phyloP scores from a whole-genome alignment of 2,329 filamentous ascomycete genomes.

The Xylaria sp. region DNA sequence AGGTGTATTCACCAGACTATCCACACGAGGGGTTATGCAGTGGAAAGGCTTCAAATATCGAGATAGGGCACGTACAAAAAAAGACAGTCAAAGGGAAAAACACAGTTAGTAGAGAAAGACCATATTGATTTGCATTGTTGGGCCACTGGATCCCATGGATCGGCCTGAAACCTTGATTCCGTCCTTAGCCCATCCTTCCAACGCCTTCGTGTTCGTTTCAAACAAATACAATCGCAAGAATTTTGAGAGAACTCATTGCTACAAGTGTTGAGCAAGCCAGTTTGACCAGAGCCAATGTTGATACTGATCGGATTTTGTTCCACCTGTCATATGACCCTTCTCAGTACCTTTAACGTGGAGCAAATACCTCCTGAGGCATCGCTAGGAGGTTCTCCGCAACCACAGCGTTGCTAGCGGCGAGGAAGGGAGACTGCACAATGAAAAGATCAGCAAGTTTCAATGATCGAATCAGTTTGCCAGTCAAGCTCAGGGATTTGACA shows the following conservation, averaged over 20 bases:
- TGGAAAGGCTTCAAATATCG: neutral
- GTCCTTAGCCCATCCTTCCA: neutral
- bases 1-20: neutral
- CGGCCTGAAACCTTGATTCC: neutral
- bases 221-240: neutral
- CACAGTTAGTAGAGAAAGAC: neutral
- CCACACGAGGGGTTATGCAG: neutral
- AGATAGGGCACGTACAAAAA: neutral
- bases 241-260: neutral
- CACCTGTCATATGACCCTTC: neutral
- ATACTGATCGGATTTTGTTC: neutral
- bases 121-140: neutral
- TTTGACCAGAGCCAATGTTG: neutral
- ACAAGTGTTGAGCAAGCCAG: neutral
- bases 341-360: slow-evolving; percentile 19
- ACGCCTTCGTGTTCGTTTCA: neutral
- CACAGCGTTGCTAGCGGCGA: slow-evolving; percentile 14
- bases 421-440: slow-evolving; percentile 35
- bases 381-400: slow-evolving; percentile 37
- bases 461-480: slow-evolving; percentile 74
- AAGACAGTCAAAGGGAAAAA: neutral
- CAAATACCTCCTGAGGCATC: slow-evolving; percentile 29
- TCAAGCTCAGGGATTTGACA: slow-evolving; percentile 83
- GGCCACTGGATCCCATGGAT: slow-evolving; percentile 10
- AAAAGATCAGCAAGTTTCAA: slow-evolving; percentile 39